Percentiles rank a stretch among this genome's conserved stretches.
phyloP scores from a whole-genome alignment of 75 land plant genomes.

The Picea glauca region DNA sequence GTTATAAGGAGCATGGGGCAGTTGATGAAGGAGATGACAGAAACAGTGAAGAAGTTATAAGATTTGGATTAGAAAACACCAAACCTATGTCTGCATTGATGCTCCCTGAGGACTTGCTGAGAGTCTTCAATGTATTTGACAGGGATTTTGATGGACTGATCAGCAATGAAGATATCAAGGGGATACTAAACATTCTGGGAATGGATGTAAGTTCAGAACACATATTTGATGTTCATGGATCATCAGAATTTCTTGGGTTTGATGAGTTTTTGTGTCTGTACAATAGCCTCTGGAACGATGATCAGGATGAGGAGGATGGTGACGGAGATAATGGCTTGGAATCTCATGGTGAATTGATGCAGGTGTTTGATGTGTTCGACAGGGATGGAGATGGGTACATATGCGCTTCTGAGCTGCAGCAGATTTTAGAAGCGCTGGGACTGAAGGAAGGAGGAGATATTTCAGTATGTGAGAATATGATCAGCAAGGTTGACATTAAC shows the following conservation, averaged over 20 bases:
- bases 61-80: neutral
- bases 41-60: neutral
- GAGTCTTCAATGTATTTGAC: slow-evolving; percentile 1
- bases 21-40: neutral
- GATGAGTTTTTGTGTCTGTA: slow-evolving; percentile 1
- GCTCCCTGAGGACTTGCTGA: neutral
- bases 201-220: neutral
- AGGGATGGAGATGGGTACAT: slow-evolving; percentile 12
- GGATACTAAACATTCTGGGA: neutral
- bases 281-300: neutral
- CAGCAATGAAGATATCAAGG: slow-evolving; percentile 1
- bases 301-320: neutral
- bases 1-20: neutral
- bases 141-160: slow-evolving; percentile 6
- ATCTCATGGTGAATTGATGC: neutral
- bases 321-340: no score
- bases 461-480: slow-evolving; percentile 11
- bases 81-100: neutral
- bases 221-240: neutral
- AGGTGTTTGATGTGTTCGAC: slow-evolving; percentile 12
- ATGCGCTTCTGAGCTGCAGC: slow-evolving; percentile 15
- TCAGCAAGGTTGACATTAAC: slow-evolving; percentile 4
- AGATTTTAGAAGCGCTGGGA: slow-evolving; percentile 10
- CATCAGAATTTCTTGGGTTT: neutral
- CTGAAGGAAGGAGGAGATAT: slow-evolving; percentile 9